These are phyloP conservation scores for Cyathus striatus DNA, from an alignment of 768 basidiomycete genomes.

Conservation along the genomic window DNA sequence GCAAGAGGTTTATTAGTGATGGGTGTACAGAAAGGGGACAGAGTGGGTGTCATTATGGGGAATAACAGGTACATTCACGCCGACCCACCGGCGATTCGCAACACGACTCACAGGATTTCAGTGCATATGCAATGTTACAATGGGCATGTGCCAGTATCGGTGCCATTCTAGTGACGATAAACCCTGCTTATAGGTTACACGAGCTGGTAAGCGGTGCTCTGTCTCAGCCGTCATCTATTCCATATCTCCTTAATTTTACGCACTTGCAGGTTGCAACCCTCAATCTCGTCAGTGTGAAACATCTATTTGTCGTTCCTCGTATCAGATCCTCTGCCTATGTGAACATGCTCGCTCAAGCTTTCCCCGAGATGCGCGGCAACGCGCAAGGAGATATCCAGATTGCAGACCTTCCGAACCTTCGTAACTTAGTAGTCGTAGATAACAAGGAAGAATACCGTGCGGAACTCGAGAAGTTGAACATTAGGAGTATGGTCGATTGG, in stretches of 20 bases:
- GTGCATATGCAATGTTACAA: constrained; percentile 76
- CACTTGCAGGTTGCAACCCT: constrained; percentile 53
- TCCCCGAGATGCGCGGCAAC: constrained; percentile 49
- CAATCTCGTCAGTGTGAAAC: constrained; percentile 58
- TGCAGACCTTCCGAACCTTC: constrained; percentile 53
- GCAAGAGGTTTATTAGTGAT: constrained; percentile 64
- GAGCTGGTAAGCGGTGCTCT: constrained; percentile 51
- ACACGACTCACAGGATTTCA: constrained; percentile 17
- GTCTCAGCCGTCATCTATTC: not conserved
- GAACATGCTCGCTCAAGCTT: constrained; percentile 48
- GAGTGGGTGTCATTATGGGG: constrained; percentile 80
- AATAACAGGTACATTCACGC: constrained; percentile 63
- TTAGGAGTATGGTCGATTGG: constrained; percentile 61
- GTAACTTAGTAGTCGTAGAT: constrained; percentile 63
- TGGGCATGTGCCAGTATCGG: constrained; percentile 86
- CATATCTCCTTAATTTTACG: no score
- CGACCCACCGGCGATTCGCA: not conserved
- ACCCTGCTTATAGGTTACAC: constrained; percentile 70
- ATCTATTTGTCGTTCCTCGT: constrained; percentile 68
- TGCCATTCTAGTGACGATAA: constrained; percentile 79
- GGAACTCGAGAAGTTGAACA: constrained; percentile 33
- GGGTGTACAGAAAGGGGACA: constrained; percentile 71
- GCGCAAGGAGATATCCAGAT: constrained; percentile 53
- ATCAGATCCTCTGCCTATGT: constrained; percentile 65
- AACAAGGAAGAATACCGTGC: constrained; percentile 37